A percentile compares a stretch with the other conserved stretches of the same genome.
These are phyloP conservation scores for Tremella mesenterica DNA, from an alignment of 768 basidiomycete genomes.

Conservation along the genomic window DNA sequence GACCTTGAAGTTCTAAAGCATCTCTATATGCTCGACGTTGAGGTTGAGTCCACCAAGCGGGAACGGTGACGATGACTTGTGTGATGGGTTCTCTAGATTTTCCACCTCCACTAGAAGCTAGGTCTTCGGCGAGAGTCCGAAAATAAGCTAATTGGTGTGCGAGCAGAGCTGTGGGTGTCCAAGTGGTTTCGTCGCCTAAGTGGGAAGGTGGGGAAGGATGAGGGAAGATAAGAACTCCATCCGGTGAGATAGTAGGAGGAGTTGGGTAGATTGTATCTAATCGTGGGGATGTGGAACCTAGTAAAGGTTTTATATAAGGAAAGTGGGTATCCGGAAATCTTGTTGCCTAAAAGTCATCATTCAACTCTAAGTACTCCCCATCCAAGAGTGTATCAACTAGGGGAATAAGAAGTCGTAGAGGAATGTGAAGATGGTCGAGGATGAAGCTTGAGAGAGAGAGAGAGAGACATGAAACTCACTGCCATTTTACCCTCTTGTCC, in stretches of 20 bases:
- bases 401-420: too few species aligned
- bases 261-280: slow-evolving; percentile 31
- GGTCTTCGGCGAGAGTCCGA: slow-evolving; percentile 71
- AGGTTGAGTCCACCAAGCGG: slow-evolving; percentile 78
- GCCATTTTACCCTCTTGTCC: slow-evolving; percentile 80
- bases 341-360: slow-evolving; percentile 56
- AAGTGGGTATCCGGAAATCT: slow-evolving; percentile 85
- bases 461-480: slow-evolving; percentile 53
- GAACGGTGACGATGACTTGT: slow-evolving; percentile 83
- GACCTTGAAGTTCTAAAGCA: slow-evolving; percentile 81
- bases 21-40: slow-evolving; percentile 87
- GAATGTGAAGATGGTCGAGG: too few species aligned
- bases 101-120: slow-evolving; percentile 48
- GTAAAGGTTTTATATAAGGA: slow-evolving; percentile 71
- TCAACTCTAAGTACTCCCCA: background rate
- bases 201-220: slow-evolving; percentile 35
- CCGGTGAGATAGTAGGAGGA: slow-evolving; percentile 23
- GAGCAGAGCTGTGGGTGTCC: slow-evolving; percentile 79
- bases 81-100: slow-evolving; percentile 58
- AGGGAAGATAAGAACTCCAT: slow-evolving; percentile 33
- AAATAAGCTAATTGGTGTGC: slow-evolving; percentile 91
- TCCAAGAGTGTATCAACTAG: too few species aligned
- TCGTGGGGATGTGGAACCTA: slow-evolving; percentile 51
- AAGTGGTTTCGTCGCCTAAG: slow-evolving; percentile 46
- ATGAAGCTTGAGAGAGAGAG: background rate